Conservation (phyloP, 2,329 filamentous ascomycete genomes). For the Curvularia eragrostidis region DNA sequence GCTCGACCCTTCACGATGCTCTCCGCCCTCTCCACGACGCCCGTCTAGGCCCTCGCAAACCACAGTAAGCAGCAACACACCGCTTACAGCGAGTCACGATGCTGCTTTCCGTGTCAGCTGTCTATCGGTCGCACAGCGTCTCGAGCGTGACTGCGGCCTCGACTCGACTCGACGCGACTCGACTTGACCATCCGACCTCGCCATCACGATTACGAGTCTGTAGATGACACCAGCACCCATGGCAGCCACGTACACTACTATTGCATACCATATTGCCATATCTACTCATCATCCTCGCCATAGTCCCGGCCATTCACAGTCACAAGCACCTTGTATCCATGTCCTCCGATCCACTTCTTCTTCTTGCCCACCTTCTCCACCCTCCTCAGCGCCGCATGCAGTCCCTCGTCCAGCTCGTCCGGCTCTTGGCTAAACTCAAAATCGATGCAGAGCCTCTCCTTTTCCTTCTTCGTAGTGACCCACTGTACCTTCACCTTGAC, state of each 20-base stretch:
- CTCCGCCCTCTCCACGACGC: conserved; percentile 2
- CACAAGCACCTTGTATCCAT: conserved; percentile 40
- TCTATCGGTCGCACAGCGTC: conserved; percentile 6
- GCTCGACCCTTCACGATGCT: not conserved
- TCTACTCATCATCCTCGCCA: conserved; percentile 21
- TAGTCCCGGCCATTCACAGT: conserved; percentile 38
- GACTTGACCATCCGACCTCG: not conserved
- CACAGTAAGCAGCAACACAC: conserved; percentile 27
- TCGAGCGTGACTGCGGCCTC: conserved; percentile 7
- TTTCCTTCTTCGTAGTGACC: conserved; percentile 36
- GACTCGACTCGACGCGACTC: conserved; percentile 6
- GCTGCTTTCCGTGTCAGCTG: conserved; percentile 11
- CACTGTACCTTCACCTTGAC: conserved; percentile 36
- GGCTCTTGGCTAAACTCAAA: conserved; percentile 34
- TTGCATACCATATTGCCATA: not conserved
- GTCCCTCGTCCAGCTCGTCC: conserved; percentile 43
- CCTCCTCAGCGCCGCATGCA: conserved; percentile 39
- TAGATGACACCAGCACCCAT: not conserved
- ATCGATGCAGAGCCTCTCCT: conserved; percentile 40
- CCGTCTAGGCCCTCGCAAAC: conserved; percentile 8
- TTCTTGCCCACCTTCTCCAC: conserved; percentile 50
- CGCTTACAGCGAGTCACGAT: conserved; percentile 39
- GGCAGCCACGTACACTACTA: not conserved
- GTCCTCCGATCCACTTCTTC: conserved; percentile 47
- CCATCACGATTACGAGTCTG: not conserved